Base-by-base conservation (phyloP, 2,329 filamentous ascomycete genomes). In the Phialemoniopsis sp. region DNA sequence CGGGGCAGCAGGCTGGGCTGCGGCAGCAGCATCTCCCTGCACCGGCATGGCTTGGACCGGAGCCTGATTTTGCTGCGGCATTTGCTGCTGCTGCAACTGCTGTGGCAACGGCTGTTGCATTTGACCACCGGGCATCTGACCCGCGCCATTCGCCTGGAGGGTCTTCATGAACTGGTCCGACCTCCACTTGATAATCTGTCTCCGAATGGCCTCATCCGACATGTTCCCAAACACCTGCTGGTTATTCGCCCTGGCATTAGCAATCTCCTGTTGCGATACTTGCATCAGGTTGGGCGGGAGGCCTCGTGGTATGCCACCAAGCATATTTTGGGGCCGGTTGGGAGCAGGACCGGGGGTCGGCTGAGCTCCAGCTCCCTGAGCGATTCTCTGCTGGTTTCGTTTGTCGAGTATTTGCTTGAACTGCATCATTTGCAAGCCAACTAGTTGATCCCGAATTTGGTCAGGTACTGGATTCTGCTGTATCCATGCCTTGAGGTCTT, bases 401-500 rank as follows among this genome's bases (percentile, higher is more conserved):
- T 46, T 52, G 9, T 55, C 47, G 29, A 53, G 37, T 13, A 50
- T 35, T 5, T 51, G 37, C 28, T 41, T 54, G 39, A 71, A 72
- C 38, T 72, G 69, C 36, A 54, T 52, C 14, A 60, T 49, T 41
- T 72, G 69, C 6, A 64, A 37, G 2, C 40, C 43, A 4, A 44
- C 43, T 12, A 72, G 54, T 38, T 63, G 59, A 6, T 39, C 46
- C 16, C 60, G 59, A 8, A 59, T 37, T 3, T 54, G 43, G 5
- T 56, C 54, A 1, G 60, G 46, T 2, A 67, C 42, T 36, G 58
- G 62, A 35, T 64, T 66, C 37, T 62, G 59, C 9, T 44, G 45
- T 4, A 70, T 46, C 64, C 66, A 73, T 3, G 48, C 41, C 48
- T 68, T 70, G 10, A 75, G 53, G 4, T 72, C 67, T 13, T 57